Evolutionary conservation across 768 basidiomycete genomes (phyloP).

Genomic region (Asterophora parasitica): DNA sequence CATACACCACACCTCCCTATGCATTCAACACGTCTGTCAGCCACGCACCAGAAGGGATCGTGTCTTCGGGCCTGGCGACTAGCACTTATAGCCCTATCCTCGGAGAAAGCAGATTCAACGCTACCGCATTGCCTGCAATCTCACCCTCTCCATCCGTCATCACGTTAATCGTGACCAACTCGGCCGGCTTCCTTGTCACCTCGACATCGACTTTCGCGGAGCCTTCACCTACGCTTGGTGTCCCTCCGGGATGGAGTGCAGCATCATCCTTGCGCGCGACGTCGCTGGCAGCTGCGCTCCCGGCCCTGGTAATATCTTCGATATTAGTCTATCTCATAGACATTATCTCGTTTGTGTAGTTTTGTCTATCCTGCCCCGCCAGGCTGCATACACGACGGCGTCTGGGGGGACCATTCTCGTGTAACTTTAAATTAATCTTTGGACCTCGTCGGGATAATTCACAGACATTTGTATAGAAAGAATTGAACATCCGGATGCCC

Average conservation of each 20-base stretch:
- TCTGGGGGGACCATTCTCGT: not conserved
- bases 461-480: too few relatives aligned
- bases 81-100: conserved; percentile 66
- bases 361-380: not conserved
- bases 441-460: not conserved
- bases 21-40: conserved; percentile 63
- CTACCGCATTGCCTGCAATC: conserved; percentile 54
- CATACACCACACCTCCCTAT: conserved; percentile 59
- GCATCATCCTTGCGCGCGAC: conserved; percentile 12
- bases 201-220: conserved; percentile 43
- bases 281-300: conserved; percentile 14
- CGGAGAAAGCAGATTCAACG: conserved; percentile 35
- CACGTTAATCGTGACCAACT: conserved; percentile 56
- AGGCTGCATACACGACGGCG: not conserved
- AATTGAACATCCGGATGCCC: too few relatives aligned
- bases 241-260: conserved; percentile 56
- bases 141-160: conserved; percentile 43
- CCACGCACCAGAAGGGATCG: conserved; percentile 50
- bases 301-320: conserved; percentile 14
- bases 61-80: conserved; percentile 58
- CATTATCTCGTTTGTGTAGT: conserved; percentile 12
- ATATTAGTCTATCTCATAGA: conserved; percentile 16
- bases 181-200: conserved; percentile 48
- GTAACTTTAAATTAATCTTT: not conserved
- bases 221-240: conserved; percentile 52